phyloP scores from a whole-genome alignment of 1,284 basidiomycete genomes.

The Megacollybia platyphylla region DNA sequence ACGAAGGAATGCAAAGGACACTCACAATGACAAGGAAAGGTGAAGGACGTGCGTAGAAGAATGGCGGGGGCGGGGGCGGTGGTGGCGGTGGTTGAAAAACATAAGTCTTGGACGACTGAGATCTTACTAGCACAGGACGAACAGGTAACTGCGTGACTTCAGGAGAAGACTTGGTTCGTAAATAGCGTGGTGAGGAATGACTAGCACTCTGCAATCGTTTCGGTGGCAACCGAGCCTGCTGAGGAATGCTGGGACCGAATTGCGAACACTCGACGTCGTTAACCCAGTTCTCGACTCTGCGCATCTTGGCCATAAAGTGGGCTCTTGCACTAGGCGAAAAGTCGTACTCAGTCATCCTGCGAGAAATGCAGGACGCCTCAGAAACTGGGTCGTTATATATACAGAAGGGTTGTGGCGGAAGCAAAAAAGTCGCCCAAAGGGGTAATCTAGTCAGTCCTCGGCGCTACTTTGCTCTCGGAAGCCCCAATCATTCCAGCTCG shows the following conservation, averaged over 20 bases:
- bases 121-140: not conserved
- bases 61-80: too few relatives aligned
- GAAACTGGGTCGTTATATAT: too few relatives aligned
- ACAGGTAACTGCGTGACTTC: not conserved
- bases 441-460: too few relatives aligned
- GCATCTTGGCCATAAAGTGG: not conserved
- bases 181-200: not conserved
- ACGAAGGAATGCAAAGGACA: not conserved
- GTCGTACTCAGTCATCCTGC: not conserved
- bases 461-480: too few relatives aligned
- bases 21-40: too few relatives aligned
- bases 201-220: not conserved
- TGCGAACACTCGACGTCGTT: not conserved
- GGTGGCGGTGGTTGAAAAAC: too few relatives aligned
- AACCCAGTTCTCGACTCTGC: not conserved
- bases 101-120: too few relatives aligned
- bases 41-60: too few relatives aligned
- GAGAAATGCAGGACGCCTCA: too few relatives aligned
- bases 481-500: too few relatives aligned
- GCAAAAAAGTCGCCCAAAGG: too few relatives aligned
- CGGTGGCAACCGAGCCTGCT: not conserved
- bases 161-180: not conserved
- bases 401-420: too few relatives aligned
- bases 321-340: not conserved
- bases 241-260: not conserved